A percentile compares a stretch with the other conserved stretches of the same genome.
Evolutionary conservation across 2,329 filamentous ascomycete species (phyloP).

Genomic region (Fusarium napiforme): DNA sequence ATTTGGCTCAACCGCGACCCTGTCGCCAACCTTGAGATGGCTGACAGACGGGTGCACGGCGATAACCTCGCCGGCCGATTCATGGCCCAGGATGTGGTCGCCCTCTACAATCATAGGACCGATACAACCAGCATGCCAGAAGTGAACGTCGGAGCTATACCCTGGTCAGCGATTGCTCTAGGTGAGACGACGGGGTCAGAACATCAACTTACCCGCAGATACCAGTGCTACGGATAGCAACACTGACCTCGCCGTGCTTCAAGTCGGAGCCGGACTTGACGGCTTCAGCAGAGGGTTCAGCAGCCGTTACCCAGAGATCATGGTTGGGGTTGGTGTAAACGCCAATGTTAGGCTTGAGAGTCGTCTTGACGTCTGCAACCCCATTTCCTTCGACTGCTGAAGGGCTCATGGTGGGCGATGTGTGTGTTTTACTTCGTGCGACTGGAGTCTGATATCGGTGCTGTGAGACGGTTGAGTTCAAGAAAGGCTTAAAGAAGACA

Average conservation of each 20-base stretch:
- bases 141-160: constrained; percentile 88
- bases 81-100: constrained; percentile 93
- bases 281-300: constrained; percentile 79
- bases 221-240: constrained; percentile 92
- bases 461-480: constrained; percentile 16
- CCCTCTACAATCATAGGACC: constrained; percentile 93
- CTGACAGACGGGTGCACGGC: constrained; percentile 85
- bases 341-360: constrained; percentile 85
- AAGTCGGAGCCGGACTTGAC: constrained; percentile 75
- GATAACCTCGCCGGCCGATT: constrained; percentile 86
- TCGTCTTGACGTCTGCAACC: constrained; percentile 40
- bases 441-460: constrained; percentile 14
- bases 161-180: constrained; percentile 24
- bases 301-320: constrained; percentile 87
- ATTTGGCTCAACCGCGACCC: constrained; percentile 93
- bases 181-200: constrained; percentile 8
- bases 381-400: constrained; percentile 47
- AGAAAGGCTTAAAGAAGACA: constrained; percentile 16
- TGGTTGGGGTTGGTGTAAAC: constrained; percentile 96
- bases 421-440: constrained; percentile 19
- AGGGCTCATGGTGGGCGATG: constrained; percentile 48
- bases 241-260: constrained; percentile 83
- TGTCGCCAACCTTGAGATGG: constrained; percentile 82
- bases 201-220: constrained; percentile 80
- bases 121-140: constrained; percentile 96